Evolutionary conservation across 2,329 filamentous ascomycete species (phyloP).

Genomic region (Neurospora sp.): DNA sequence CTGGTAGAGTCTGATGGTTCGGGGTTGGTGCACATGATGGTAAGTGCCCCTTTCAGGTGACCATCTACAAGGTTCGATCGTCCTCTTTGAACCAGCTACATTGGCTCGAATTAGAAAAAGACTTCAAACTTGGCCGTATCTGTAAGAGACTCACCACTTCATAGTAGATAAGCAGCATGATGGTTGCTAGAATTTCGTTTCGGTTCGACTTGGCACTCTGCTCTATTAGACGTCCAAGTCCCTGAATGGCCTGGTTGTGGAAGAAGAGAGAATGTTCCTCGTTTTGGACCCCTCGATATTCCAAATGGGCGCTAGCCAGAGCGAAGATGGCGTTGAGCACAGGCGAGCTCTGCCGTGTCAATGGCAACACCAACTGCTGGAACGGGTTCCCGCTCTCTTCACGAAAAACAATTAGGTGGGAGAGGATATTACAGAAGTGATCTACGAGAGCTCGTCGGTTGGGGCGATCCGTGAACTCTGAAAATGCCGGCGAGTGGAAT

Average conservation of each 20-base stretch:
- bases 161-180: slow-evolving; percentile 54
- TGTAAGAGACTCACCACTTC: slow-evolving; percentile 42
- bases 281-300: slow-evolving; percentile 48
- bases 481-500: slow-evolving; percentile 42
- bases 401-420: slow-evolving; percentile 55
- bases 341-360: slow-evolving; percentile 43
- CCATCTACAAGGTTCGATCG: slow-evolving; percentile 50
- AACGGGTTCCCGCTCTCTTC: slow-evolving; percentile 56
- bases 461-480: slow-evolving; percentile 45
- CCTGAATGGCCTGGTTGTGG: slow-evolving; percentile 50
- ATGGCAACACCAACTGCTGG: slow-evolving; percentile 51
- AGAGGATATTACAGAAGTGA: slow-evolving; percentile 55
- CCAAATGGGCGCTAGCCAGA: slow-evolving; percentile 72
- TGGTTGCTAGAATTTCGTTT: slow-evolving; percentile 50
- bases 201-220: slow-evolving; percentile 37
- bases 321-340: slow-evolving; percentile 81
- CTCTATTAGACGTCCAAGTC: slow-evolving; percentile 47
- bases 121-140: neutral
- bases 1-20: slow-evolving; percentile 39
- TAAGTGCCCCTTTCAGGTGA: slow-evolving; percentile 52
- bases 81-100: slow-evolving; percentile 50
- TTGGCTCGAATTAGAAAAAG: slow-evolving; percentile 1
- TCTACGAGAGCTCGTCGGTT: slow-evolving; percentile 48
- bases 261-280: slow-evolving; percentile 48
- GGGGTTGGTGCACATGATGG: slow-evolving; percentile 44